phyloP scores from a whole-genome alignment of 352 stramenopile species.

The Pythium apleroticum region DNA sequence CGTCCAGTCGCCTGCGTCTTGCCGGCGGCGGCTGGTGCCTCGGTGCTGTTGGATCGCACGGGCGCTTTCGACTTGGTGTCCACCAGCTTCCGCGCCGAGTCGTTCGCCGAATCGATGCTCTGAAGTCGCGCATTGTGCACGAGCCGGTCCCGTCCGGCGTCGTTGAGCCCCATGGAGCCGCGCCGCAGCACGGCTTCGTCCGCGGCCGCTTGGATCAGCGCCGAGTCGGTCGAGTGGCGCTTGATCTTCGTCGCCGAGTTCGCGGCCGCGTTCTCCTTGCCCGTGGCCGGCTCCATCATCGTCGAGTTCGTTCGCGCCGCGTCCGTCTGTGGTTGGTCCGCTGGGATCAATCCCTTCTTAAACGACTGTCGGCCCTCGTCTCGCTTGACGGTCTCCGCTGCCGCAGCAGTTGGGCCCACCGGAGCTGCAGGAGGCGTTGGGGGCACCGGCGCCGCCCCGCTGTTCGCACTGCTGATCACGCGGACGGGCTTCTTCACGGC shows the following conservation, averaged over 20 bases:
- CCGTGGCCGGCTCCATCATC: background rate
- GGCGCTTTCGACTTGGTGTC: background rate
- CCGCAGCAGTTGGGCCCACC: background rate
- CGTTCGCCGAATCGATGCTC: conserved; percentile 36
- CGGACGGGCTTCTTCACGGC: background rate
- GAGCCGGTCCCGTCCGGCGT: conserved; percentile 39
- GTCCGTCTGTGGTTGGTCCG: background rate
- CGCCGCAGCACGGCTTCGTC: conserved; percentile 31
- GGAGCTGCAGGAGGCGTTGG: background rate
- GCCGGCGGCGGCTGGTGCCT: background rate
- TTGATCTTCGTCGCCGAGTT: conserved; percentile 40
- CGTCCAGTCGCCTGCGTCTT: background rate
- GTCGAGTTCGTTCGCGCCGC: background rate
- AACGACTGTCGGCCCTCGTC: background rate
- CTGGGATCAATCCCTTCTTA: conserved; percentile 1
- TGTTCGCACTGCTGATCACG: background rate
- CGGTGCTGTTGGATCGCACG: background rate
- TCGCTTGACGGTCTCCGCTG: background rate
- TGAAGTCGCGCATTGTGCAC: conserved; percentile 46
- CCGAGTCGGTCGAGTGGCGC: conserved; percentile 64
- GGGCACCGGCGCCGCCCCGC: background rate
- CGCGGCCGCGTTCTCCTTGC: background rate
- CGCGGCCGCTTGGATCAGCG: conserved; percentile 55
- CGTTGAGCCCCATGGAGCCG: conserved; percentile 32
- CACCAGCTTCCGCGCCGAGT: conserved; percentile 20